Conservation (phyloP, 305 asterid genomes). For the Andrographis paniculata region DNA sequence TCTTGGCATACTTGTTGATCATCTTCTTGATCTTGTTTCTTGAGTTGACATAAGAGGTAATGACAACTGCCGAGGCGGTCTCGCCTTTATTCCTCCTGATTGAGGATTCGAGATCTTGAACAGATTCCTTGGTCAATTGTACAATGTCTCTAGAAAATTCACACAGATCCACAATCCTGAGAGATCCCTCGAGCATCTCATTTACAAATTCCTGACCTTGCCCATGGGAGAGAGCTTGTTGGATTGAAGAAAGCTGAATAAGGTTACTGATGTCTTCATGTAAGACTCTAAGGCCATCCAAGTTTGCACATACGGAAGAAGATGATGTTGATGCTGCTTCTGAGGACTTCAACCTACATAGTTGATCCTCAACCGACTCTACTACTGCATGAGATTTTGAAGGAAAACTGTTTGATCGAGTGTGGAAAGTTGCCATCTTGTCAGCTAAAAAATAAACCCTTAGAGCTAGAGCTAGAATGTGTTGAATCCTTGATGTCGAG, state of each 20-base stretch:
- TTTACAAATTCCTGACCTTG: conserved; percentile 1
- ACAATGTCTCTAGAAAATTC: conserved; percentile 21
- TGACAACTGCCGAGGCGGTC: neutral
- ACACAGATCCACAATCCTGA: conserved; percentile 22
- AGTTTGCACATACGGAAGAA: conserved; percentile 12
- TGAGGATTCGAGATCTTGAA: conserved; percentile 28
- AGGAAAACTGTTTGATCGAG: conserved; percentile 31
- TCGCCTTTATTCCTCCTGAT: conserved; percentile 19
- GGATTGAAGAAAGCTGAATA: conserved; percentile 20
- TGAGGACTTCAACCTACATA: conserved; percentile 15
- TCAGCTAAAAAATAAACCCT: neutral
- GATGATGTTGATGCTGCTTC: conserved; percentile 17
- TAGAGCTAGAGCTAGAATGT: neutral
- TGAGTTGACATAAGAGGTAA: neutral
- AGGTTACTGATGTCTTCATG: conserved; percentile 18
- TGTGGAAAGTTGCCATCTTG: conserved; percentile 23
- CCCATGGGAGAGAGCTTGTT: conserved; percentile 14
- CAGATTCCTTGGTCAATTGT: conserved; percentile 18
- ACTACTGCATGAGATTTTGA: conserved; percentile 21
- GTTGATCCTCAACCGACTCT: conserved; percentile 10
- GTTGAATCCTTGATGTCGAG: neutral
- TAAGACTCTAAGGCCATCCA: conserved; percentile 20
- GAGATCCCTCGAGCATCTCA: conserved; percentile 27
- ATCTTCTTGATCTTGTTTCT: neutral
- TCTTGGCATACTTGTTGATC: neutral